phyloP scores from a whole-genome alignment of 306 rosid genomes.

The Fragaria iinumae region DNA sequence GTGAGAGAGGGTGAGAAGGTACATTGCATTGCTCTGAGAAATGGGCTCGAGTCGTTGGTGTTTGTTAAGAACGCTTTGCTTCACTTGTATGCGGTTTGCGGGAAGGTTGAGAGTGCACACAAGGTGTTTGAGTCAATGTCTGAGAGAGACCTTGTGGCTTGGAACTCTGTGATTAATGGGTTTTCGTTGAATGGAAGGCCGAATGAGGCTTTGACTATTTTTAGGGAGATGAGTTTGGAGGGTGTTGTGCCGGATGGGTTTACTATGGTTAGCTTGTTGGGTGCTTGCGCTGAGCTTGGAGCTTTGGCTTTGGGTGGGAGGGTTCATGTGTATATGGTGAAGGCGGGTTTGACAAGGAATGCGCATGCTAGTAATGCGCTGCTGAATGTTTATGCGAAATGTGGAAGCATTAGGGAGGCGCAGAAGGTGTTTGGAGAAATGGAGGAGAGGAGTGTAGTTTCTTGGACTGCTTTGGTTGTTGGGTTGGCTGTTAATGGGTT shows the following conservation, averaged over 20 bases:
- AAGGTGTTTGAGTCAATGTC: constrained; percentile 37
- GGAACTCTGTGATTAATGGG: constrained; percentile 49
- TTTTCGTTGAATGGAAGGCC: constrained; percentile 46
- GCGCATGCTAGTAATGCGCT: constrained; percentile 35
- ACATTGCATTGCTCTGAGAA: constrained; percentile 34
- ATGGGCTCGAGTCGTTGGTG: constrained; percentile 41
- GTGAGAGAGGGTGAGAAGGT: constrained; percentile 31
- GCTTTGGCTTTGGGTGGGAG: constrained; percentile 44
- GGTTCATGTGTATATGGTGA: constrained; percentile 38
- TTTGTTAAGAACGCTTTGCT: constrained; percentile 44
- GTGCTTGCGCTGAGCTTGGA: constrained; percentile 49
- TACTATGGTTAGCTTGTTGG: constrained; percentile 45
- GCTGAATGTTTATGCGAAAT: constrained; percentile 44
- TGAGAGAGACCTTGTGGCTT: constrained; percentile 44
- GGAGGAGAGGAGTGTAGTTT: constrained; percentile 36
- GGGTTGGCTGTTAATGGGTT: constrained; percentile 49
- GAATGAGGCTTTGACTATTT: constrained; percentile 39
- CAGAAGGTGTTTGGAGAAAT: constrained; percentile 33
- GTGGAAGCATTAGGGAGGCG: constrained; percentile 37
- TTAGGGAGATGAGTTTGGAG: constrained; percentile 32
- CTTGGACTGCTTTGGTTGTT: constrained; percentile 42
- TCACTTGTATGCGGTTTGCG: constrained; percentile 36
- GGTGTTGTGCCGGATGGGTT: constrained; percentile 45
- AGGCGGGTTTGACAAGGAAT: constrained; percentile 30
- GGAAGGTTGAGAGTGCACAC: constrained; percentile 33